Percentiles rank a stretch among this genome's conserved stretches.
Conservation (phyloP, 345 rosid species). For the Citrus inodora region DNA sequence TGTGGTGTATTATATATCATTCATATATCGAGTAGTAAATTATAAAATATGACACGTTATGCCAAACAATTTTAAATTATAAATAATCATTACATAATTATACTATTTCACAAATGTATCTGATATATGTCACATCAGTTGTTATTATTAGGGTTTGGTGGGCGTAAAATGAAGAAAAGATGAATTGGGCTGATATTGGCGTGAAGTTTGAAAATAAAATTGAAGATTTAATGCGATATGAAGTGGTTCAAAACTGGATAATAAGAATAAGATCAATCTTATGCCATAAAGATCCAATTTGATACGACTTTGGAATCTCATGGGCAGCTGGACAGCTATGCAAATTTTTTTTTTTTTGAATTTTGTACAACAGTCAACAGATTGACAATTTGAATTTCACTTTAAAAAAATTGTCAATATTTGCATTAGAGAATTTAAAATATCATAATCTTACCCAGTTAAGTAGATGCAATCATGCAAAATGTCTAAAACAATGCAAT, state of each 20-base stretch:
- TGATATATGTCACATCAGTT: too few species aligned
- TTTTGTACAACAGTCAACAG: not conserved
- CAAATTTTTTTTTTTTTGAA: not conserved
- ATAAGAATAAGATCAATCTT: not conserved
- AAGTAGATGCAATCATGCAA: too few species aligned
- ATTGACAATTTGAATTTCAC: not conserved
- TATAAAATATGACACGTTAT: too few species aligned
- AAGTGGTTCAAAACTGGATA: not conserved
- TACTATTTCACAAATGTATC: too few species aligned
- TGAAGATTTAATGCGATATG: not conserved
- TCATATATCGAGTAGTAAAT: too few species aligned
- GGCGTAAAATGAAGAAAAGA: not conserved
- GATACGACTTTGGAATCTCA: slow-evolving; percentile 1
- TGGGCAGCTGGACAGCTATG: not conserved
- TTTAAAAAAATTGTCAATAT: not conserved
- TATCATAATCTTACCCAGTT: too few species aligned
- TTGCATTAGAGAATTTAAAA: not conserved
- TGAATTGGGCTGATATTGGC: not conserved
- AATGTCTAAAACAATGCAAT: not conserved
- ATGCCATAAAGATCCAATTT: not conserved
- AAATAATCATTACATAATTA: too few species aligned
- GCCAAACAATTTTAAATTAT: too few species aligned
- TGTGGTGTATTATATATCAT: too few species aligned
- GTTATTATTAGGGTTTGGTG: not conserved
- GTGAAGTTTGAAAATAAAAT: not conserved